Evolutionary conservation across 805 yeast species (phyloP), one percentile per base, ranked within the genome.

Genomic region (Grigorovia jiainica): DNA sequence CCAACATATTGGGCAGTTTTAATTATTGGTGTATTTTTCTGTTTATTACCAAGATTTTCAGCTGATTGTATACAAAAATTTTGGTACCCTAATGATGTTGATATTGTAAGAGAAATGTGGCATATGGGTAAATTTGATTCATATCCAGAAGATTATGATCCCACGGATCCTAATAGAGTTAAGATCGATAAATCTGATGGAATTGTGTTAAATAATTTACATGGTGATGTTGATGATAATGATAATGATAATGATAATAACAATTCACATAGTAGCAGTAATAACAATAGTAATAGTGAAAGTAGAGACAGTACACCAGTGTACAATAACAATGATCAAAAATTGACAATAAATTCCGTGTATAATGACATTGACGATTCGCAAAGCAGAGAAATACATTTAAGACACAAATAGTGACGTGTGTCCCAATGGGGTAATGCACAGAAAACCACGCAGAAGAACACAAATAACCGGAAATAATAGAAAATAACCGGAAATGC

Each of bases 21-120:
- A 39, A 70, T 78, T 50, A 68, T 78, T 36, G 89, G 89, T 16
- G 68, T 78, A 15, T 42, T 82, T 38, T 64, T 70, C 41, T 82
- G 89, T 61, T 57, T 84, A 41, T 50, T 82, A 3, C 95, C 95
- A 17, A 71, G 90, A 51, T 76, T 82, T 48, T 60, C 75, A 3
- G 73, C 67, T 53, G 87, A 82, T 58, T 66, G 73, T 47, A 47
- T 72, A 29, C 70, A 66, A 47, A 75, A 72, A 44, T 52, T 76
- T 23, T 71, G 65, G 48, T 64, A 53, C 49, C 95, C 94, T n/a
- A 70, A 64, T 43, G 92, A 84, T 59, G 64, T 79, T 44, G 92
- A 84, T 52, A 78, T 84, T 47, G 71, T 84, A 42, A 65, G 92
- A 51, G 92, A 84, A 60, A 73, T 84, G 63, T 78, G 76, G 50